Conservation (phyloP, 768 basidiomycete species). For the Psilocybe tampanensis region DNA sequence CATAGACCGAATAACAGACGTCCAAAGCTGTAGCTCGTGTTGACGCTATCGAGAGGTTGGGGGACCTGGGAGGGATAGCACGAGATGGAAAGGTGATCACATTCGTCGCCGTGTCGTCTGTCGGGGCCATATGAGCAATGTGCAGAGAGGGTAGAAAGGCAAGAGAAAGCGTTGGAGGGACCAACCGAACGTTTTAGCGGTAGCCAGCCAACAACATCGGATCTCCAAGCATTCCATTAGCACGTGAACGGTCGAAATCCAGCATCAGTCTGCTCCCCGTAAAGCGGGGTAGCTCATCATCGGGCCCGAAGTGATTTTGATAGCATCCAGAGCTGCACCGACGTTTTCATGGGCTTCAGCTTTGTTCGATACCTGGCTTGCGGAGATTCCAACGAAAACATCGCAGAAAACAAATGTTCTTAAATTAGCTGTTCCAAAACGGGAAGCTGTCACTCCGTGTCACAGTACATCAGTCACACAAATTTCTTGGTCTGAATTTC, state of each 20-base stretch:
- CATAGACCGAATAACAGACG: conserved; percentile 72
- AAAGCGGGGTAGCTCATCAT: background rate
- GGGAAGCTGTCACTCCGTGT: conserved; percentile 2
- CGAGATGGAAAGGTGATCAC: conserved; percentile 22
- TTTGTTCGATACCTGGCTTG: background rate
- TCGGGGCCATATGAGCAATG: conserved; percentile 15
- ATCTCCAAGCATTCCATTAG: background rate
- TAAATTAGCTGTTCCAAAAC: background rate
- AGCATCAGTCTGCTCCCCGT: background rate
- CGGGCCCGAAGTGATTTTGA: background rate
- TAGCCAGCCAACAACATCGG: background rate
- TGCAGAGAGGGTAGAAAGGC: background rate
- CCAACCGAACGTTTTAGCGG: background rate
- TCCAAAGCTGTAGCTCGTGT: conserved; percentile 64
- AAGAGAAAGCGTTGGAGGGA: background rate
- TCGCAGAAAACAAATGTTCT: no score
- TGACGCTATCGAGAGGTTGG: conserved; percentile 41
- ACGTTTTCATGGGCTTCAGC: background rate
- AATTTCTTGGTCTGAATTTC: conserved; percentile 22
- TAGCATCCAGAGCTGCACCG: background rate
- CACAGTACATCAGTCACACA: conserved; percentile 26
- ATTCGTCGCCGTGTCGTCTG: conserved; percentile 13
- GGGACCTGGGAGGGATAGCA: conserved; percentile 21
- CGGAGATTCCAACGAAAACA: background rate
- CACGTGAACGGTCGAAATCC: background rate